Percentiles rank a stretch among this genome's conserved stretches.
Conservation (phyloP, 306 rosid species). For the Castanopsis chinensis region DNA sequence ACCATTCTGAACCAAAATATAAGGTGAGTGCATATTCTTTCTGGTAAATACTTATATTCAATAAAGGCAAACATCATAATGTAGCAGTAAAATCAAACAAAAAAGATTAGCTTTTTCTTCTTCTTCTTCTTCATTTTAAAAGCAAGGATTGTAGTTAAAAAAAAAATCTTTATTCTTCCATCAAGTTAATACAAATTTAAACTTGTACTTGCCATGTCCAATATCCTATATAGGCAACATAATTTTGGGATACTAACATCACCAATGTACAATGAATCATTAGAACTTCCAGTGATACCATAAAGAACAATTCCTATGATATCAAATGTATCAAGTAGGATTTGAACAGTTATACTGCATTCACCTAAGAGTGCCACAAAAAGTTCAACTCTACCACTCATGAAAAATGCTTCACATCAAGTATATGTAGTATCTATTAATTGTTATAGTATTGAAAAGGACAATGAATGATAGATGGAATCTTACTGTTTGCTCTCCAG, state of each 20-base stretch:
- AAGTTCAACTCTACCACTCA: neutral
- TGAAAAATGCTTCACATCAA: neutral
- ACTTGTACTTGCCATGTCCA: slow-evolving; percentile 21
- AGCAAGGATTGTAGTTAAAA: neutral
- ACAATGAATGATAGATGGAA: neutral
- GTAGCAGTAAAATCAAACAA: neutral
- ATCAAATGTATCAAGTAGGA: slow-evolving; percentile 17
- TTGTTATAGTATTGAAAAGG: neutral
- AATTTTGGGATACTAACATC: slow-evolving; percentile 19
- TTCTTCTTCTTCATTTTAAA: neutral
- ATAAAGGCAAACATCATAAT: neutral
- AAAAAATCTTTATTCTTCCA: no score
- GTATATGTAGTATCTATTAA: neutral
- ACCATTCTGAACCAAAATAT: neutral
- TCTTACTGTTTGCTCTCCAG: slow-evolving; percentile 14
- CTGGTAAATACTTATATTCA: neutral
- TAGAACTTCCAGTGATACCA: slow-evolving; percentile 15
- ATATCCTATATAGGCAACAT: slow-evolving; percentile 15
- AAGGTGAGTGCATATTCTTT: neutral
- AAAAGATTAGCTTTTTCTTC: neutral
- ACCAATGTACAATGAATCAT: slow-evolving; percentile 12
- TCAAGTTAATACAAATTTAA: neutral
- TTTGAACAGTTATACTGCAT: slow-evolving; percentile 19
- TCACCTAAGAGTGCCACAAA: slow-evolving; percentile 1
- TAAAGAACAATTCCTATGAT: slow-evolving; percentile 14